Evolutionary conservation across 192 early-diverging fungal species (phyloP), one percentile per base, ranked within the genome.

Genomic region (Rhizoclosmatium globosum): DNA sequence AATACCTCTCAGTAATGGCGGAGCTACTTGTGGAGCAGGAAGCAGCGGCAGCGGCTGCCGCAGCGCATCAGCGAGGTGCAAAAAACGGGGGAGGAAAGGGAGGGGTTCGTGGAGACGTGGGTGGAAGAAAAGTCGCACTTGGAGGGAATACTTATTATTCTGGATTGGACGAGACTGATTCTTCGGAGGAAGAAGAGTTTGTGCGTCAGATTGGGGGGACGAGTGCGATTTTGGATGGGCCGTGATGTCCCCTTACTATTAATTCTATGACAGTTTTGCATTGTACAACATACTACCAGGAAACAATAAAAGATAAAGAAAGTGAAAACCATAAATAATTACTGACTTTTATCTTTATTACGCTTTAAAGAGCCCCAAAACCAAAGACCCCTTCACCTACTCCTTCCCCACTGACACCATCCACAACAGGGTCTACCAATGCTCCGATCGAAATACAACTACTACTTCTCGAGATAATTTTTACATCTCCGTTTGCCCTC

Each of bases 1-100:
- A 91, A 76, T 91, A 89, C 84, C 62, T 89, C 6, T 45, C 69
- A 19, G 75, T 85, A 11, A 83, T 89, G 39, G 75, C 87, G 4
- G 82, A 86, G 38, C 39, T 80, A 0, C 69, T 81, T n/a, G 53
- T 62, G 17, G 58, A 80, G 45, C 47, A 80, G 17, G 76, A 59
- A 44, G 71, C n/a, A 39, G 62, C 62, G 31, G 44, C 53, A 69
- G 38, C n/a, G 64, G 78, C 67, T 47, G 82, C 43, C 53, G 71
- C 44, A 61, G 62, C 71, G 15, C n/a, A 62, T 69, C 4, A 75
- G 76, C 19, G 41, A 48, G 21, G 47, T 48, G 4, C 21, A 38
- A 59, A 60, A 68, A 19, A 13, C 9, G 65, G 73, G 58, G 50
- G 23, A 23, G 60, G 47, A 38, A 53, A 17, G 44, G n/a, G 42